Evolutionary conservation across 2,329 filamentous ascomycete genomes (phyloP).

Genomic region (Talaromyces sp.): DNA sequence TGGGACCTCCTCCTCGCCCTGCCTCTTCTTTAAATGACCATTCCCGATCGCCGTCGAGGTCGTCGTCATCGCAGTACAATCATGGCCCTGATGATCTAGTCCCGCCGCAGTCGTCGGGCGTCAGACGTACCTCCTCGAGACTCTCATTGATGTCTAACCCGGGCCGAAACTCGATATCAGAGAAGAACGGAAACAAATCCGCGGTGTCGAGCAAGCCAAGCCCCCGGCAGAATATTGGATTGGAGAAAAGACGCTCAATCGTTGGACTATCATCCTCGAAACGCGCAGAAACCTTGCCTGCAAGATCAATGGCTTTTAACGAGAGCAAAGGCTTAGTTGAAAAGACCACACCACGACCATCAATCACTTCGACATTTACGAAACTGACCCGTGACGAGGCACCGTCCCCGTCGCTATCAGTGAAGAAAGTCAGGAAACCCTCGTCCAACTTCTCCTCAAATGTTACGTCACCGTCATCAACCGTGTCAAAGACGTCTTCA

Average conservation of each 20-base stretch:
- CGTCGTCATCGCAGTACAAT: conserved; percentile 43
- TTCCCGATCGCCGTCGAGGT: conserved; percentile 31
- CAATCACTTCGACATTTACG: conserved; percentile 49
- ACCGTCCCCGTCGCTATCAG: conserved; percentile 32
- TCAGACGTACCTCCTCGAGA: conserved; percentile 29
- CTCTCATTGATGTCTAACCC: conserved; percentile 20
- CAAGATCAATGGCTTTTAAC: conserved; percentile 19
- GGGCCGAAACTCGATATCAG: conserved; percentile 3
- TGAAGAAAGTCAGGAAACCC: conserved; percentile 32
- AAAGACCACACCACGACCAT: conserved; percentile 47
- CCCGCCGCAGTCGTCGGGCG: conserved; percentile 23
- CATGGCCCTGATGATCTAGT: conserved; percentile 49
- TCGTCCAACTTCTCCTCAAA: conserved; percentile 24
- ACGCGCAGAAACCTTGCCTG: conserved; percentile 12
- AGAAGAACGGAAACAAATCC: conserved; percentile 15
- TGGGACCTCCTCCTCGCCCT: conserved; percentile 58
- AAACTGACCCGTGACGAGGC: conserved; percentile 45
- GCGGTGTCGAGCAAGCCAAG: conserved; percentile 19
- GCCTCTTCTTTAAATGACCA: conserved; percentile 52
- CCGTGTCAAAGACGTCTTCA: conserved; percentile 25
- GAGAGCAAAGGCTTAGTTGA: conserved; percentile 45
- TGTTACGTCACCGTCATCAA: conserved; percentile 25
- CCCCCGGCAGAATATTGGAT: conserved; percentile 16
- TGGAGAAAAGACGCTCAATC: conserved; percentile 9
- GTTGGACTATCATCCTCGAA: conserved; percentile 10